phyloP scores from a whole-genome alignment of 2,329 filamentous ascomycete genomes.

The Talaromyces sp. region DNA sequence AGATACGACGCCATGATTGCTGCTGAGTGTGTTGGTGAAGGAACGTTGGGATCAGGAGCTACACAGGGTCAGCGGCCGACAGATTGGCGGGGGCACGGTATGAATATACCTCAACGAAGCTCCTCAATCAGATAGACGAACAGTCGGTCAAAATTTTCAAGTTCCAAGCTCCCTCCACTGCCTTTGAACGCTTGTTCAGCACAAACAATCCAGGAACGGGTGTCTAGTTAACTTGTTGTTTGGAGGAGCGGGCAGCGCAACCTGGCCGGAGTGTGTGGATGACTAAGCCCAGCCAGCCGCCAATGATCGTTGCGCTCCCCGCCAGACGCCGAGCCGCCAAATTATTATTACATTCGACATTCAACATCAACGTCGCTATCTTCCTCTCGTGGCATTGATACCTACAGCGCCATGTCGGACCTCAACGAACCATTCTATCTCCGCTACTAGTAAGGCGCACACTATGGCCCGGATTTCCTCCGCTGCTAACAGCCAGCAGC shows the following conservation, averaged over 20 bases:
- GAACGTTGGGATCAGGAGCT: slow-evolving; percentile 26
- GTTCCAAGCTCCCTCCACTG: slow-evolving; percentile 33
- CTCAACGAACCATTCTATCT: slow-evolving; percentile 85
- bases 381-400: neutral
- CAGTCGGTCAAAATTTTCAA: slow-evolving; percentile 24
- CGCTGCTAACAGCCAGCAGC: slow-evolving; percentile 52
- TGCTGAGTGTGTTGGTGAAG: slow-evolving; percentile 28
- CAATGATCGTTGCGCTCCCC: neutral
- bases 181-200: slow-evolving; percentile 32
- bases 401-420: slow-evolving; percentile 41
- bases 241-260: slow-evolving; percentile 22
- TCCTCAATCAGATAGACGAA: slow-evolving; percentile 23
- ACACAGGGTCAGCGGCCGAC: slow-evolving; percentile 27
- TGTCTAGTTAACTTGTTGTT: slow-evolving; percentile 32
- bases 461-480: slow-evolving; percentile 31
- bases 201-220: slow-evolving; percentile 27
- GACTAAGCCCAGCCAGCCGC: slow-evolving; percentile 34
- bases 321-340: slow-evolving; percentile 8
- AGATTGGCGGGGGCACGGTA: slow-evolving; percentile 18
- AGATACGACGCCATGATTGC: slow-evolving; percentile 84
- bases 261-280: slow-evolving; percentile 40
- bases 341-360: neutral
- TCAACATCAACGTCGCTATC: neutral
- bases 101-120: slow-evolving; percentile 26
- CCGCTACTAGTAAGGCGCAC: slow-evolving; percentile 78